Base-by-base conservation (phyloP, 306 rosid genomes). In the Elaeagnus macrophylla region DNA sequence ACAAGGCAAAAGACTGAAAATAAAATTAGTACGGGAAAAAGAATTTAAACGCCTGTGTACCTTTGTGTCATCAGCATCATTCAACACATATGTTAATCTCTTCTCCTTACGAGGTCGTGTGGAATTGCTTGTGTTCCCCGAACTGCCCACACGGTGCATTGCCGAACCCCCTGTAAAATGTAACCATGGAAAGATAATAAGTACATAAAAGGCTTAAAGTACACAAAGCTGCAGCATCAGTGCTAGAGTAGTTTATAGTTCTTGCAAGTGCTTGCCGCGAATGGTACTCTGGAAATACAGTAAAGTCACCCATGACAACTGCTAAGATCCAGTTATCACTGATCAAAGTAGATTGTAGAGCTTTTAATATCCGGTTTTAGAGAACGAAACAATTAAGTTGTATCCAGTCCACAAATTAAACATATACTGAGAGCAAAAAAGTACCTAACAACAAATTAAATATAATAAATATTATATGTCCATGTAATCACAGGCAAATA, bases 71-170 rank as follows among this genome's bases (percentile, higher is more conserved):
- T 84, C 86, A 11, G 85, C 79, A 75, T 80, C 94, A 62, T 68
- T 78, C 89, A 93, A 80, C 58, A 81, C 95, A 19, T 87, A 93
- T 36, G 96, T 84, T 65, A 93, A 75, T 60, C 96, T 78, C 83
- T 87, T 93, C 84, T 87, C 96, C 71, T 87, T 93, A 6, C 95
- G 96, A 61, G 95, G 89, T 39, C 99, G 96, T 66, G 68, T 71
- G 56, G 99, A 87, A 69, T 72, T 83, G 76, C 75, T 61, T 59
- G 95, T 78, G 67, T 93, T 93, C 61, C 96, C 93, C 9, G 94
- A 77, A 68, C 99, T 93, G 64, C 89, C 96, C 77, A 93, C 99
- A 39, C 96, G 99, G 82, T 87, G 99, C 99, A 91, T 91, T 39
- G 86, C 84, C 56, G 72, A 84, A 72, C 61, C 74, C 79, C 71